Percentiles rank a stretch among this genome's conserved stretches.
Evolutionary conservation across 331 rosid genomes (phyloP).

Genomic region (Acacia pycnantha): DNA sequence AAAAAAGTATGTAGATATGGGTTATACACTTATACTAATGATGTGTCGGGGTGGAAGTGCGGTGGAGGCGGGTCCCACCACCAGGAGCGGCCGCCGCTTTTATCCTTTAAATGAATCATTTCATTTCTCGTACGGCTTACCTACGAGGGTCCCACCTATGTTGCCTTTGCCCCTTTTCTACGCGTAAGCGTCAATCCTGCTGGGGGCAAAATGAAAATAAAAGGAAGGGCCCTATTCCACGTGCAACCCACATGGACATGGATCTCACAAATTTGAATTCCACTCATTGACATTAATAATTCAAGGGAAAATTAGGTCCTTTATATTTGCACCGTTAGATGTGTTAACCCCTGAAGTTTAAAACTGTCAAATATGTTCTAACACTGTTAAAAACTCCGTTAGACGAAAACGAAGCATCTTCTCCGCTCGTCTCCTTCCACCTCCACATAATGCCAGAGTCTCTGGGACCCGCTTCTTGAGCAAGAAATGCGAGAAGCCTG

Average conservation of each 20-base stretch:
- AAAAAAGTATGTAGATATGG: too few relatives aligned
- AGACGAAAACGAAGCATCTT: too few relatives aligned
- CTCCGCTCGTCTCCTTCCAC: too few relatives aligned
- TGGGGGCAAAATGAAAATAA: not conserved
- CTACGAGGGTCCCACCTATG: not conserved
- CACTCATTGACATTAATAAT: not conserved
- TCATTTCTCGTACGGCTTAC: not conserved
- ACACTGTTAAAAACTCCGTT: too few relatives aligned
- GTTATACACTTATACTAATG: too few relatives aligned
- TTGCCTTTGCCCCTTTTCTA: not conserved
- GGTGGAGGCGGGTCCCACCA: not conserved
- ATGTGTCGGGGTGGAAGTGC: not conserved
- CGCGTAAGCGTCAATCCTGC: not conserved
- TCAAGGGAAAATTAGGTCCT: not conserved
- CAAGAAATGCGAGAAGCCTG: too few relatives aligned
- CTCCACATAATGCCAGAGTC: too few relatives aligned
- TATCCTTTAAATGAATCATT: not conserved
- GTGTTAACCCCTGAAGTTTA: too few relatives aligned
- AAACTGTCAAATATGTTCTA: too few relatives aligned
- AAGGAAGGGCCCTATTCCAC: not conserved
- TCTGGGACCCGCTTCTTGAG: too few relatives aligned
- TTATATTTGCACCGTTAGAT: too few relatives aligned
- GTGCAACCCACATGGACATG: not conserved
- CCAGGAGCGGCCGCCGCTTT: slow-evolving; percentile 6
- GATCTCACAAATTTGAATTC: not conserved